A percentile compares a stretch with the other conserved stretches of the same genome.
These are phyloP conservation scores for Aspergillus campestris DNA, from an alignment of 495 filamentous ascomycete species.

Conservation along the genomic window DNA sequence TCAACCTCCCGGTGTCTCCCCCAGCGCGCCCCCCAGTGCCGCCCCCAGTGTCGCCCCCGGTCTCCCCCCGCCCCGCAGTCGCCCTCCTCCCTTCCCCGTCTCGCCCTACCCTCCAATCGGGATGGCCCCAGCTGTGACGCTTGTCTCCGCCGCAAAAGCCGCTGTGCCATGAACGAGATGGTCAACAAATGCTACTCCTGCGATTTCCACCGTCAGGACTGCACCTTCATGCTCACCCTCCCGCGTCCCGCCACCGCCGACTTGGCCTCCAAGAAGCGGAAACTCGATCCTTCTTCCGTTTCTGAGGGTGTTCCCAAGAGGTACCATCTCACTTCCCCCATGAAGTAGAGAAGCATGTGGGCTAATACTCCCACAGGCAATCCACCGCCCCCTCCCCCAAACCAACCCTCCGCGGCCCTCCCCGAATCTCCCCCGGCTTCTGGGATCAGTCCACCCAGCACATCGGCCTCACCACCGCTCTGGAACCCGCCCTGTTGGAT, in stretches of 20 bases:
- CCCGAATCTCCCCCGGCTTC: conserved; percentile 30
- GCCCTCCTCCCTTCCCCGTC: conserved; percentile 17
- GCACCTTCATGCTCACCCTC: conserved; percentile 36
- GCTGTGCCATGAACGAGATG: conserved; percentile 75
- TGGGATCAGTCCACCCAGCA: conserved; percentile 42
- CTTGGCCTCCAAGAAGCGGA: conserved; percentile 64
- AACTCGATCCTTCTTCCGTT: conserved; percentile 36
- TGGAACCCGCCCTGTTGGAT: conserved; percentile 44
- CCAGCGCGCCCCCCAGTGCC: conserved; percentile 19
- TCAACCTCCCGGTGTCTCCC: conserved; percentile 15
- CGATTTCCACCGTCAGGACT: conserved; percentile 46
- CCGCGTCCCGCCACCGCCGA: conserved; percentile 32
- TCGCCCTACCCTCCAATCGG: conserved; percentile 21
- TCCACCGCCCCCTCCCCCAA: conserved; percentile 15
- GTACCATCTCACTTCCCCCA: conserved; percentile 17
- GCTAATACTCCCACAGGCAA: conserved; percentile 18
- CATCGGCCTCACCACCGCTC: conserved; percentile 45
- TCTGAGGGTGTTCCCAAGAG: conserved; percentile 34
- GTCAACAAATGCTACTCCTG: conserved; percentile 47
- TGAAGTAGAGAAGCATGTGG: conserved; percentile 7
- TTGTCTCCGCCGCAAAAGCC: conserved; percentile 75
- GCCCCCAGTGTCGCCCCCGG: conserved; percentile 4
- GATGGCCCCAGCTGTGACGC: conserved; percentile 61
- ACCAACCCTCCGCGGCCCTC: conserved; percentile 13
- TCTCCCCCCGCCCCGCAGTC: conserved; percentile 22